A percentile compares a stretch with the other conserved stretches of the same genome.
These are phyloP conservation scores for Veloporphyrellus conicus DNA, from an alignment of 1,284 basidiomycete species.

Conservation along the genomic window DNA sequence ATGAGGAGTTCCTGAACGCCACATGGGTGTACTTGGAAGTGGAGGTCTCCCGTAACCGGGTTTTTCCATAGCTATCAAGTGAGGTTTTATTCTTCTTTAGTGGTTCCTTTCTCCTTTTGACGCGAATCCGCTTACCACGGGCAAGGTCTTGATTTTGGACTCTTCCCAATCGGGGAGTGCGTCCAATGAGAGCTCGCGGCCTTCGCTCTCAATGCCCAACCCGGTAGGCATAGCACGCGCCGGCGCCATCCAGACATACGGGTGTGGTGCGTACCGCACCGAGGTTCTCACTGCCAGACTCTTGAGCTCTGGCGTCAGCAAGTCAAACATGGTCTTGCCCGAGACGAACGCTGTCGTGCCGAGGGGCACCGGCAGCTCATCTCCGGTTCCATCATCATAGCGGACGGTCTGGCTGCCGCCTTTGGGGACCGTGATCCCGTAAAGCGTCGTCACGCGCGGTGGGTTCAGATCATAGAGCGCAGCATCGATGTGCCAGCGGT, in stretches of 20 bases:
- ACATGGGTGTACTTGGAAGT: slow-evolving; percentile 68
- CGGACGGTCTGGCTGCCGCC: slow-evolving; percentile 66
- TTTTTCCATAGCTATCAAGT: slow-evolving; percentile 69
- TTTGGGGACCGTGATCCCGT: slow-evolving; percentile 71
- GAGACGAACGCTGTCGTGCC: slow-evolving; percentile 84
- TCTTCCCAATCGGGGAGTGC: slow-evolving; percentile 67
- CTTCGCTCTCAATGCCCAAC: slow-evolving; percentile 67
- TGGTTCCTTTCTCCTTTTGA: neutral
- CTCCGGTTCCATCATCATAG: slow-evolving; percentile 88
- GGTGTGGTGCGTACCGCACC: slow-evolving; percentile 67
- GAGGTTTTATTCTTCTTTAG: neutral
- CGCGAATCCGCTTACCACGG: slow-evolving; percentile 46
- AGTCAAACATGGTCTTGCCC: slow-evolving; percentile 82
- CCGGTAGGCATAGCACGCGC: slow-evolving; percentile 62
- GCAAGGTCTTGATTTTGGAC: slow-evolving; percentile 60
- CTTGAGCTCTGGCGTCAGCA: slow-evolving; percentile 71
- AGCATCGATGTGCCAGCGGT: slow-evolving; percentile 93
- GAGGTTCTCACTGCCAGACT: slow-evolving; percentile 72
- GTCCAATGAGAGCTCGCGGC: slow-evolving; percentile 51
- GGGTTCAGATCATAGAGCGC: slow-evolving; percentile 84
- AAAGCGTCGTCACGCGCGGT: slow-evolving; percentile 87
- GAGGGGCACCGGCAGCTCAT: slow-evolving; percentile 76
- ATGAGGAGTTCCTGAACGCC: slow-evolving; percentile 49
- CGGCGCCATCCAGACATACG: slow-evolving; percentile 74
- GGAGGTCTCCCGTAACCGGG: slow-evolving; percentile 63